A percentile compares a stretch with the other conserved stretches of the same genome.
Evolutionary conservation across 202 grass and related monocot genomes (phyloP).

Genomic region (Carex sylvatica): DNA sequence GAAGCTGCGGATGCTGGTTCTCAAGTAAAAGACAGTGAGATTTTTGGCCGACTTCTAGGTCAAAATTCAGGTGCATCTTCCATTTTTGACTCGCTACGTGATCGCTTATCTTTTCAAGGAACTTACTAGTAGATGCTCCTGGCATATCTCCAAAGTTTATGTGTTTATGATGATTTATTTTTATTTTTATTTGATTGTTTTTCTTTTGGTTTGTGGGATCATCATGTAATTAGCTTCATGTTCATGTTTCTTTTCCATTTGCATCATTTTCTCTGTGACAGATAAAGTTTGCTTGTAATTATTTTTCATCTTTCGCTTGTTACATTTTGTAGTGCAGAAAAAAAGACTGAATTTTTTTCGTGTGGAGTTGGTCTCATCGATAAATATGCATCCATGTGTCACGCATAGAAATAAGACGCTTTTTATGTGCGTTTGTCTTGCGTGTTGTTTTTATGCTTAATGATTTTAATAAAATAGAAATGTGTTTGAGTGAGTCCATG

Average conservation of each 20-base stretch:
- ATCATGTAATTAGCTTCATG: slow-evolving; percentile 6
- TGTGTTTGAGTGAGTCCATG: too few relatives aligned
- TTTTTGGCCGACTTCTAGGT: slow-evolving; percentile 73
- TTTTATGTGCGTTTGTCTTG: too few relatives aligned
- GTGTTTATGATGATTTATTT: neutral
- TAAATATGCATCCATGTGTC: too few relatives aligned
- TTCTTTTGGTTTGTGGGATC: neutral
- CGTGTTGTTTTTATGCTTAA: too few relatives aligned
- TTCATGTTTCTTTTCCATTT: neutral
- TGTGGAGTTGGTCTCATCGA: too few relatives aligned
- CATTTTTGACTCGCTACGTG: slow-evolving; percentile 83
- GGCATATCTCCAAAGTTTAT: neutral
- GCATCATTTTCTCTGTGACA: neutral
- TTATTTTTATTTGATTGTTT: neutral
- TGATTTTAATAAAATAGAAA: too few relatives aligned
- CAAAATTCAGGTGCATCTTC: slow-evolving; percentile 66
- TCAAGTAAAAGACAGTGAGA: slow-evolving; percentile 80
- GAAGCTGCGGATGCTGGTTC: slow-evolving; percentile 78
- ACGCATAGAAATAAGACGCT: neutral
- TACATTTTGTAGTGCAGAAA: neutral
- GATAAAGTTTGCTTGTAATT: neutral
- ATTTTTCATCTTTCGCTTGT: neutral
- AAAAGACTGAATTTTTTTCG: neutral
- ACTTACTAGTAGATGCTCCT: slow-evolving; percentile 31
- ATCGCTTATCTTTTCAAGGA: slow-evolving; percentile 84